A percentile compares a stretch with the other conserved stretches of the same genome.
These are phyloP conservation scores for Fusarium compactum DNA, from an alignment of 2,329 filamentous ascomycete species.

Conservation along the genomic window DNA sequence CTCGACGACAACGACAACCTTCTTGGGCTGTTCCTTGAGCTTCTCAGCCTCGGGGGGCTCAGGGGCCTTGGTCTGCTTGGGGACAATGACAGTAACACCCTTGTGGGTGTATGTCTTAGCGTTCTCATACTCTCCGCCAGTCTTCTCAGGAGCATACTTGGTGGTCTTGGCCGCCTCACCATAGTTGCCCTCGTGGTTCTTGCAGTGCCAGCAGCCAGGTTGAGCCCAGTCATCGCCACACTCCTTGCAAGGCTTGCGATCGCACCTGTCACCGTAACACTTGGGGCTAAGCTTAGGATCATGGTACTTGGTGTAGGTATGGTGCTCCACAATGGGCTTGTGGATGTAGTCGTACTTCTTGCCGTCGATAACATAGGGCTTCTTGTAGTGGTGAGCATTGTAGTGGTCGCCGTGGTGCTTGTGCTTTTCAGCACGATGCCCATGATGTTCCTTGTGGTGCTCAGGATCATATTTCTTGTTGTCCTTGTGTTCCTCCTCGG, in stretches of 20 bases:
- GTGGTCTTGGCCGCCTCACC: slow-evolving; percentile 19
- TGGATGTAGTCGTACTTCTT: slow-evolving; percentile 35
- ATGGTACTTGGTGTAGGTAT: slow-evolving; percentile 20
- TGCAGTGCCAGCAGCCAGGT: slow-evolving; percentile 51
- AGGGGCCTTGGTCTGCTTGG: slow-evolving; percentile 26
- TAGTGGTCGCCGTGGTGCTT: slow-evolving; percentile 13
- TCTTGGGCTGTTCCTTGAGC: background rate
- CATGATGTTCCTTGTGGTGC: slow-evolving; percentile 3
- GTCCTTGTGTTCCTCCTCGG: slow-evolving; percentile 9
- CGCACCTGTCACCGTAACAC: slow-evolving; percentile 40
- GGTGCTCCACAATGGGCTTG: slow-evolving; percentile 23
- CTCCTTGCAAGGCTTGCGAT: slow-evolving; percentile 46
- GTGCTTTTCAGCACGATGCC: slow-evolving; percentile 7
- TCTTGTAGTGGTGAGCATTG: background rate
- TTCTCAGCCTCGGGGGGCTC: slow-evolving; percentile 3
- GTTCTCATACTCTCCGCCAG: slow-evolving; percentile 7
- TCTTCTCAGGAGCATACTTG: slow-evolving; percentile 11
- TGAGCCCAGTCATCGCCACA: slow-evolving; percentile 47
- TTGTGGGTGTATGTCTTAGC: slow-evolving; percentile 30
- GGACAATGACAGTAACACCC: slow-evolving; percentile 24
- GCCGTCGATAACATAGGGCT: slow-evolving; percentile 1
- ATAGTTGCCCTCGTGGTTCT: slow-evolving; percentile 29
- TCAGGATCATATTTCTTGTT: background rate
- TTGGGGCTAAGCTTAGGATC: slow-evolving; percentile 31
- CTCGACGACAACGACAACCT: background rate